These are phyloP conservation scores for Clavariopsis aquatica DNA, from an alignment of 495 filamentous ascomycete species.

Conservation along the genomic window DNA sequence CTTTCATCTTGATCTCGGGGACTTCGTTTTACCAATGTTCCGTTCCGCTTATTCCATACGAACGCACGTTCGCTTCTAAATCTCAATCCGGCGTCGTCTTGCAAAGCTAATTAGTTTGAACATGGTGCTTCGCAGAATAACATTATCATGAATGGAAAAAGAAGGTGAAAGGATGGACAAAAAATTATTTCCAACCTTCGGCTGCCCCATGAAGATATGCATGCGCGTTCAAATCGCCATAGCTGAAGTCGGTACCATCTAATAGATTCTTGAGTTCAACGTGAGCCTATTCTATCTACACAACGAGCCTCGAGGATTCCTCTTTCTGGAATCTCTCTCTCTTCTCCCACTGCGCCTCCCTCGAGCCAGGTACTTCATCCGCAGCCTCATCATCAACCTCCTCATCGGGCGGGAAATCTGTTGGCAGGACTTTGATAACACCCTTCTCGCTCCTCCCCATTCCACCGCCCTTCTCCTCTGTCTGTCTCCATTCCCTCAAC, in stretches of 20 bases:
- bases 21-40: not conserved
- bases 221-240: too few species aligned
- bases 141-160: not conserved
- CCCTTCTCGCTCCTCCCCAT: constrained; percentile 41
- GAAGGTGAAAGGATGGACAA: not conserved
- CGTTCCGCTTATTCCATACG: not conserved
- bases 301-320: not conserved
- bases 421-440: constrained; percentile 4
- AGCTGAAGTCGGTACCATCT: too few species aligned
- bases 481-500: constrained; percentile 40
- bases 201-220: too few species aligned
- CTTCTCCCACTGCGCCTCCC: not conserved
- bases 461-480: constrained; percentile 42
- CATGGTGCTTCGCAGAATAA: too few species aligned
- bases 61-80: not conserved
- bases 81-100: not conserved
- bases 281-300: too few species aligned
- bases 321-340: not conserved
- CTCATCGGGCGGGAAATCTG: constrained; percentile 35
- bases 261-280: too few species aligned
- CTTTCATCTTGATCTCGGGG: not conserved
- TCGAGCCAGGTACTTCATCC: constrained; percentile 2
- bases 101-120: not conserved
- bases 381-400: constrained; percentile 21
- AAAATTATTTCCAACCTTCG: too few species aligned